Evolutionary conservation across 208 protist genomes (phyloP), one percentile per base, ranked within the genome.

Genomic region (Herpetomonas samuelpessoai): DNA sequence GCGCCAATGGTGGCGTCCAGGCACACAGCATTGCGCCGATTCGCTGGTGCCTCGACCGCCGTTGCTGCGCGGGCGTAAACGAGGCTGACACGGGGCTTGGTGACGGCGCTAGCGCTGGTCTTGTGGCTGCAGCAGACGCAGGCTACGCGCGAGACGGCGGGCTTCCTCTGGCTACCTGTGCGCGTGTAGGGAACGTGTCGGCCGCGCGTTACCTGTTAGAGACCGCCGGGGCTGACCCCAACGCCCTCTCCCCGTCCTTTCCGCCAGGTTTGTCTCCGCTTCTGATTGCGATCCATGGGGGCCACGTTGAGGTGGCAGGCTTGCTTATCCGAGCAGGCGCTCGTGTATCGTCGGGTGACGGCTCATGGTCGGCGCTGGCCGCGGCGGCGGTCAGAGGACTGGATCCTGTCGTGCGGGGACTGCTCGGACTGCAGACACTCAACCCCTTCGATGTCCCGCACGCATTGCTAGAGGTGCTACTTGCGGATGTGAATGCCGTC

Each of bases 21-120:
- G 49, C 24, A 10, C 56, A 63, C 18, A 67, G 64, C 52, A 24
- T 31, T 30, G 47, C 59, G 61, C 77, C 48, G 55, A 60, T 89
- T 49, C 74, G 81, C 25, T 92, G 84, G 84, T 92, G 84, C 31
- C 47, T 84, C 2, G 80, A 83, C 55, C 69, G 55, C 31, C 57
- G 67, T 25, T 69, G 53, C 54, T 75, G 81, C 51, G 54, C 19
- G 4, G 44, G 18, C 4, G 44, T 48, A 19, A 22, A 48, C 44
- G 10, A 30, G 12, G 21, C 16, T 22, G 44, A 48, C 21, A 28
- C 0, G 29, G 16, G n/a, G 30, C 51, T 27, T 64, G n/a, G n/a
- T n/a, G n/a, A n/a, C n/a, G 46, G 18, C 10, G 19, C 6, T n/a
- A 27, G 19, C 46, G n/a, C n/a, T n/a, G n/a, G n/a, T n/a, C n/a